These are phyloP conservation scores for Hypoxylon sp. DNA, from an alignment of 2,329 filamentous ascomycete genomes.

Conservation along the genomic window DNA sequence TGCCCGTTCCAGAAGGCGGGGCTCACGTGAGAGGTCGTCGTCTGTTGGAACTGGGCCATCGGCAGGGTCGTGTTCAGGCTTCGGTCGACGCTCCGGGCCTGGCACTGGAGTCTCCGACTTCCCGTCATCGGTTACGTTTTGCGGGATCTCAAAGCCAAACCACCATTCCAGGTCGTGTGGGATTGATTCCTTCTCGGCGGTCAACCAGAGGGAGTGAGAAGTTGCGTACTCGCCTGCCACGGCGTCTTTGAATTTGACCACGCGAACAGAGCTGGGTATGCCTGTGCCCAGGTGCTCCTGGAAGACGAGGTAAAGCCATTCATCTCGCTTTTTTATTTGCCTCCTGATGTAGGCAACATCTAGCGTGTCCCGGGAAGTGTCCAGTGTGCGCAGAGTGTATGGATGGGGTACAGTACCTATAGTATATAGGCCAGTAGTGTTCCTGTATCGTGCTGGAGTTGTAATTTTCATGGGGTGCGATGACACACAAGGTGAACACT, in stretches of 20 bases:
- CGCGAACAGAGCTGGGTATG: constrained; percentile 73
- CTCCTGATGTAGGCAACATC: constrained; percentile 76
- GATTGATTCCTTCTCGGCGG: constrained; percentile 71
- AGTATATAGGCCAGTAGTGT: constrained; percentile 80
- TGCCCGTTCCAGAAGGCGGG: constrained; percentile 67
- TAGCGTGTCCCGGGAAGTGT: constrained; percentile 71
- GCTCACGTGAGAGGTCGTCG: constrained; percentile 69
- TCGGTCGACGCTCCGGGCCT: constrained; percentile 69
- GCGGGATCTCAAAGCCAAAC: constrained; percentile 87
- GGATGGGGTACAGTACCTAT: constrained; percentile 93
- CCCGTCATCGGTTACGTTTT: constrained; percentile 65
- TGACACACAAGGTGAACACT: constrained; percentile 81
- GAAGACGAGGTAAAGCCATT: constrained; percentile 82
- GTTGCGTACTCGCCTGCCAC: constrained; percentile 78
- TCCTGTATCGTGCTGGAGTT: constrained; percentile 78
- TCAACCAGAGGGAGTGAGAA: constrained; percentile 83
- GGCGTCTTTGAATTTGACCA: constrained; percentile 83
- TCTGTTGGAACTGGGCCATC: constrained; percentile 66
- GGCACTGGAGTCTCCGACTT: constrained; percentile 71
- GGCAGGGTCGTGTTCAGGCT: constrained; percentile 62
- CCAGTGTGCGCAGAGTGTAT: constrained; percentile 82
- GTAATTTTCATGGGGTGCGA: constrained; percentile 75
- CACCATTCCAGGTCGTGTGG: constrained; percentile 87
- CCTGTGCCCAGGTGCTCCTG: constrained; percentile 75
- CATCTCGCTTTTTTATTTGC: constrained; percentile 76